Evolutionary conservation across 768 basidiomycete genomes (phyloP).

Genomic region (Collybia nuda): DNA sequence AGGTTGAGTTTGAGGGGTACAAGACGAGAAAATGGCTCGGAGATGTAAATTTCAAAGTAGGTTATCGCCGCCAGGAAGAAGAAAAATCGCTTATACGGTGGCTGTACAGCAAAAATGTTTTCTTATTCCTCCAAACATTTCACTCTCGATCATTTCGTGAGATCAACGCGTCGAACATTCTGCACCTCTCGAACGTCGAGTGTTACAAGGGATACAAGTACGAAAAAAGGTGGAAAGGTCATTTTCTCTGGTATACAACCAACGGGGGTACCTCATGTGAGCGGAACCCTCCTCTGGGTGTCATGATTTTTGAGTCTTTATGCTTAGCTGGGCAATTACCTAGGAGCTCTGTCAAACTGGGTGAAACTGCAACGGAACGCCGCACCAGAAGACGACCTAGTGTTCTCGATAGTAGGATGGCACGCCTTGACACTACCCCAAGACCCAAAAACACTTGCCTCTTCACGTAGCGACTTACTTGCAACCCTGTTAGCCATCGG

Average conservation of each 20-base stretch:
- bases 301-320: slow-evolving; percentile 7
- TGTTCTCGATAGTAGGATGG: slow-evolving; percentile 91
- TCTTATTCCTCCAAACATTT: slow-evolving; percentile 15
- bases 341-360: slow-evolving; percentile 92
- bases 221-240: slow-evolving; percentile 26
- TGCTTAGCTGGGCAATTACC: slow-evolving; percentile 86
- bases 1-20: background rate
- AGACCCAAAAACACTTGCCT: slow-evolving; percentile 60
- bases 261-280: slow-evolving; percentile 86
- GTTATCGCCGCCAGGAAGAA: too few species aligned
- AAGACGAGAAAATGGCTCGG: background rate
- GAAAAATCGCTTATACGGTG: slow-evolving; percentile 6
- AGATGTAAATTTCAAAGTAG: background rate
- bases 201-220: background rate
- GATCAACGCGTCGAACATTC: slow-evolving; percentile 17
- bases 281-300: slow-evolving; percentile 15
- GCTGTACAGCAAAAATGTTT: slow-evolving; percentile 21
- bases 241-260: slow-evolving; percentile 94
- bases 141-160: slow-evolving; percentile 11
- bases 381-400: slow-evolving; percentile 54
- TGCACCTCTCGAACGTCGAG: background rate
- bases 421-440: slow-evolving; percentile 94
- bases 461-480: slow-evolving; percentile 73
- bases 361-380: slow-evolving; percentile 72
- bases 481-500: slow-evolving; percentile 85